phyloP scores from a whole-genome alignment of 345 rosid species.

The Ricinus communis region DNA sequence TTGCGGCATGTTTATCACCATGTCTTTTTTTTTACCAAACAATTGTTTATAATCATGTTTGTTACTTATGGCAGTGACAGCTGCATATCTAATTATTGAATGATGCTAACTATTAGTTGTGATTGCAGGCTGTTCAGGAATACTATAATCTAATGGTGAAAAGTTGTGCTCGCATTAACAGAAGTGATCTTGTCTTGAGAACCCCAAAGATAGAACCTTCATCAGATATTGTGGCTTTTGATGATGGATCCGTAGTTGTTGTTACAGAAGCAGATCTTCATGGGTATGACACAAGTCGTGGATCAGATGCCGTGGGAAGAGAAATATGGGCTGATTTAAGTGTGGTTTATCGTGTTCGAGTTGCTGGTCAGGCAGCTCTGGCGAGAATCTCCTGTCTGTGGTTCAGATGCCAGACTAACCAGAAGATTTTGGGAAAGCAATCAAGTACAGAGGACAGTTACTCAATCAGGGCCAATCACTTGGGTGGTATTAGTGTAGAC shows the following conservation, averaged over 20 bases:
- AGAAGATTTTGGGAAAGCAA: constrained; percentile 50
- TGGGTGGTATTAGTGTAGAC: constrained; percentile 72
- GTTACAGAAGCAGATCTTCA: constrained; percentile 82
- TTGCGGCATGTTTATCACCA: not conserved
- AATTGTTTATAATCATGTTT: too few relatives aligned
- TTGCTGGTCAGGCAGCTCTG: constrained; percentile 60
- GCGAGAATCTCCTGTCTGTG: constrained; percentile 75
- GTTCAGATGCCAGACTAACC: constrained; percentile 55
- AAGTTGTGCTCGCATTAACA: constrained; percentile 21
- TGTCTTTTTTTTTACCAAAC: not conserved
- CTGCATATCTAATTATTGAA: not conserved
- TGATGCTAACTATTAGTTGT: not conserved
- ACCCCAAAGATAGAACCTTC: constrained; percentile 22
- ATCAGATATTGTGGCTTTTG: constrained; percentile 59
- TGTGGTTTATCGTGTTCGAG: constrained; percentile 63
- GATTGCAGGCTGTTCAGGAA: constrained; percentile 75
- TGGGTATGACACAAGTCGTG: constrained; percentile 54
- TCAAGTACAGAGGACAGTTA: constrained; percentile 38
- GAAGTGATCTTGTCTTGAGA: constrained; percentile 29
- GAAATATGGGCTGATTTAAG: constrained; percentile 65
- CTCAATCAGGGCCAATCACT: constrained; percentile 30
- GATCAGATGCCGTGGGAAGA: constrained; percentile 32
- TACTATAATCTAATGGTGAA: constrained; percentile 57
- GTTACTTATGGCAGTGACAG: too few relatives aligned
- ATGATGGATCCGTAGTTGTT: constrained; percentile 74